Evolutionary conservation across 257 asterid species (phyloP).

Genomic region (Nicotiana undulata): DNA sequence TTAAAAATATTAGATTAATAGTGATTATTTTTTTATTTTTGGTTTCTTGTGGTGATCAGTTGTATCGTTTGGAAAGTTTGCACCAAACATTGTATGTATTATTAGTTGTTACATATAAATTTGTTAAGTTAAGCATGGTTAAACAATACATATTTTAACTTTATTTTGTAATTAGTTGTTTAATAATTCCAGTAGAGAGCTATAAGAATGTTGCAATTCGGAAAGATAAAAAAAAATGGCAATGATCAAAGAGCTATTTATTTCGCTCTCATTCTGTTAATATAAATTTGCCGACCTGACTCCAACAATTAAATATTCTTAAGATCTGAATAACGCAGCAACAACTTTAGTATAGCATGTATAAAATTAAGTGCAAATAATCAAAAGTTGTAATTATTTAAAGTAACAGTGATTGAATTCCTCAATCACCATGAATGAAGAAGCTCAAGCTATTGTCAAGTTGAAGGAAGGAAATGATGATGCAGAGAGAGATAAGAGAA

Average conservation of each 20-base stretch:
- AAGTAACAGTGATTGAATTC: no score
- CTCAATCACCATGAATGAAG: no score
- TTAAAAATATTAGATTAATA: not conserved
- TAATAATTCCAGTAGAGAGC: no score
- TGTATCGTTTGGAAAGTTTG: not conserved
- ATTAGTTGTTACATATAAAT: not conserved
- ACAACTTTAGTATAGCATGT: not conserved
- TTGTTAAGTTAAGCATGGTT: not conserved
- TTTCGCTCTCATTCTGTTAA: not conserved
- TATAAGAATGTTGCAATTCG: not conserved
- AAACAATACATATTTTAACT: no score
- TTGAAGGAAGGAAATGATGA: no score
- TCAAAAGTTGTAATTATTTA: no score
- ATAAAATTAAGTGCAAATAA: not conserved
- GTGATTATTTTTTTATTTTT: no score
- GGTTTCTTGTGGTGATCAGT: not conserved
- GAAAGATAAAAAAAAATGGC: not conserved
- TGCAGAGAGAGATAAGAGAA: no score
- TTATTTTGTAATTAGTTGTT: no score
- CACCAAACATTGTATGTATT: not conserved
- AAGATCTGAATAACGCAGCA: not conserved
- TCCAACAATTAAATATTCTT: not conserved
- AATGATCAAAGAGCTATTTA: not conserved
- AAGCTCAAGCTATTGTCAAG: no score
- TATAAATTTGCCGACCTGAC: not conserved